Evolutionary conservation across 2,329 filamentous ascomycete species (phyloP), one percentile per base, ranked within the genome.

Genomic region (Intubia oerlemansii): DNA sequence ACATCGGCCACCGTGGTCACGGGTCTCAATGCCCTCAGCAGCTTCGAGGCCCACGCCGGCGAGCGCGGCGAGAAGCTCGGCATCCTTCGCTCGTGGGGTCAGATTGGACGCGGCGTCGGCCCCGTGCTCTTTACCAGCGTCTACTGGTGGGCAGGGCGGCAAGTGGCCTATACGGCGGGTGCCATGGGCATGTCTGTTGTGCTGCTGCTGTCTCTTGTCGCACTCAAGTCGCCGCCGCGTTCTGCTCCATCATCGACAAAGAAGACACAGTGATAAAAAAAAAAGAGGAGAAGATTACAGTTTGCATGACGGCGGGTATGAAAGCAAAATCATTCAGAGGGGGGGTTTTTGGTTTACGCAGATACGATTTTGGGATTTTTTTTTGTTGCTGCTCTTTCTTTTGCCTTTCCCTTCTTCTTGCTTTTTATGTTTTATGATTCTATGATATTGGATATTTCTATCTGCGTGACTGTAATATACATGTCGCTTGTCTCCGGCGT

Each of bases 81-180:
- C 4, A 73, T 79, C 33, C 62, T 95, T 40, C 62, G 88, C 17
- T 69, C 62, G 39, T 71, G 60, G 71, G 85, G 88, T 5, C 88
- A 98, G 56, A 63, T 84, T 4, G 88, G 88, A 3, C 65, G 88
- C 19, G 81, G 84, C 0, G 49, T 91, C 9, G 88, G 88, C 0
- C 88, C 88, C 0, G 49, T 98, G 5, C 53, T 91, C 20, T 98
- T 98, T 46, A 95, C 88, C 36, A 81, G 80, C 27, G 58, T 98
- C 32, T 98, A 98, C 54, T 98, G 88, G 88, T 98, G 88, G 88
- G 84, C 81, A 6, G 88, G 88, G 0, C 61, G 88, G 26, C 76
- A 90, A 44, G 62, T 71, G 9, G 88, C 88, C 3, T 98, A 95
- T 49, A 60, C 58, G 1, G 61, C 81, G 41, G 88, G 88, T 4